Percentiles rank a stretch among this genome's conserved stretches.
phyloP scores from a whole-genome alignment of 2,329 filamentous ascomycete species.

The Lachnellula arida region DNA sequence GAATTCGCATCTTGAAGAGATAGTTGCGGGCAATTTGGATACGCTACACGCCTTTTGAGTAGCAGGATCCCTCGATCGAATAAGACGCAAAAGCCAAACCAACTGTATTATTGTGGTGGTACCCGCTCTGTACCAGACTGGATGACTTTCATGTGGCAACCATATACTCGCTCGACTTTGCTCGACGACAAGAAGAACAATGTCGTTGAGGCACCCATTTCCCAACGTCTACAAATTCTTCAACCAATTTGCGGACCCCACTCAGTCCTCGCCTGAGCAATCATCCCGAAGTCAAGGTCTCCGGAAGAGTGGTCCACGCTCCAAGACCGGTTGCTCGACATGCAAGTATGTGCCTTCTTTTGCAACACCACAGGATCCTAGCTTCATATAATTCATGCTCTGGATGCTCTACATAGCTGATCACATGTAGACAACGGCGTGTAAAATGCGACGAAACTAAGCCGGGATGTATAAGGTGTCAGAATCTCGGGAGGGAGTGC shows the following conservation, averaged over 20 bases:
- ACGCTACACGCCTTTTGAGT: constrained; percentile 7
- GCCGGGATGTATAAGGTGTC: constrained; percentile 31
- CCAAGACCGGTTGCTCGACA: constrained; percentile 32
- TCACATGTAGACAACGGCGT: constrained; percentile 26
- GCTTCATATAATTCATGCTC: background rate
- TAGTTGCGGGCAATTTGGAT: constrained; percentile 3
- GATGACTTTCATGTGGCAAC: constrained; percentile 13
- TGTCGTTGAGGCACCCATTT: constrained; percentile 31
- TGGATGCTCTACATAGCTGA: constrained; percentile 11
- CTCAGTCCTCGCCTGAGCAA: constrained; percentile 29
- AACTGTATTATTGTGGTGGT: constrained; percentile 1
- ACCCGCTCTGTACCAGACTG: constrained; percentile 2
- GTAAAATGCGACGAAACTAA: constrained; percentile 34
- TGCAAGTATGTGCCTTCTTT: constrained; percentile 29
- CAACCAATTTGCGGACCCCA: constrained; percentile 31
- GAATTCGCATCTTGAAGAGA: constrained; percentile 7
- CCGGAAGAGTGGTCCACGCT: constrained; percentile 31
- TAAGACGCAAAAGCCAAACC: background rate
- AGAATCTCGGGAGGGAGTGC: constrained; percentile 32
- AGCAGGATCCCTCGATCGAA: constrained; percentile 7
- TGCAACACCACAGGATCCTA: constrained; percentile 1
- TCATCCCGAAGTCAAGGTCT: constrained; percentile 31
- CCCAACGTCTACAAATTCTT: constrained; percentile 33
- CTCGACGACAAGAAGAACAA: constrained; percentile 21
- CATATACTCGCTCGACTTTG: constrained; percentile 8